Percentiles rank a stretch among this genome's conserved stretches.
phyloP scores from a whole-genome alignment of 805 yeast species.

The Lachancea sp. region DNA sequence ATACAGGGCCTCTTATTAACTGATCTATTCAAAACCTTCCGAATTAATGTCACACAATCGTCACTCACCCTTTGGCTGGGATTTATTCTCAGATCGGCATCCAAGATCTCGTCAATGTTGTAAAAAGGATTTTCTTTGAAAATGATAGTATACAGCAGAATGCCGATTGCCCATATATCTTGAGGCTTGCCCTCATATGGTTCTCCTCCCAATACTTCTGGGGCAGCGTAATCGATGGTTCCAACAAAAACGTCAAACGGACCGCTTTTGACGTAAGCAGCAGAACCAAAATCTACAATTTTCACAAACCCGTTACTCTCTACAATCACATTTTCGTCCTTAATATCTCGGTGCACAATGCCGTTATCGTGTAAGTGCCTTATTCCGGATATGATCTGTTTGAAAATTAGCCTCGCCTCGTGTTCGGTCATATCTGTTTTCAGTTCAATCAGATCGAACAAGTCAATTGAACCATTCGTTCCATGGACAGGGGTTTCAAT shows the following conservation, averaged over 20 bases:
- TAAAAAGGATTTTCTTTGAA: conserved; percentile 95
- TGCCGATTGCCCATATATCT: conserved; percentile 96
- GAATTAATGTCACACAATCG: conserved; percentile 54
- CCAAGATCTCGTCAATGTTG: conserved; percentile 92
- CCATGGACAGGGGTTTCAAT: conserved; percentile 92
- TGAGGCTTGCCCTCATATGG: conserved; percentile 91
- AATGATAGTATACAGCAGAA: conserved; percentile 77
- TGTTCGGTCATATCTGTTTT: conserved; percentile 72
- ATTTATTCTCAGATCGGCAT: conserved; percentile 65
- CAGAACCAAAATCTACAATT: conserved; percentile 91
- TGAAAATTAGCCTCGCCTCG: conserved; percentile 72
- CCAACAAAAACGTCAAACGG: conserved; percentile 98
- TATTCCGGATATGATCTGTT: conserved; percentile 72
- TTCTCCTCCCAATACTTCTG: conserved; percentile 85
- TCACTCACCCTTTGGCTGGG: conserved; percentile 40
- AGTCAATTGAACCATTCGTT: conserved; percentile 79
- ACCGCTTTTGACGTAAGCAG: conserved; percentile 83
- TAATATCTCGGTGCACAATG: conserved; percentile 88
- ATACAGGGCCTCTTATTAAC: conserved; percentile 65
- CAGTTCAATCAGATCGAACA: conserved; percentile 87
- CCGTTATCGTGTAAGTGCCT: conserved; percentile 79
- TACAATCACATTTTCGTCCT: conserved; percentile 89
- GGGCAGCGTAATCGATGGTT: conserved; percentile 95
- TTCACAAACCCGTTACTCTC: conserved; percentile 76
- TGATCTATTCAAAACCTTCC: conserved; percentile 61